Evolutionary conservation across 164 flowering plant species (phyloP), one percentile per base, ranked within the genome.

Genomic region (Berberis thunbergii): DNA sequence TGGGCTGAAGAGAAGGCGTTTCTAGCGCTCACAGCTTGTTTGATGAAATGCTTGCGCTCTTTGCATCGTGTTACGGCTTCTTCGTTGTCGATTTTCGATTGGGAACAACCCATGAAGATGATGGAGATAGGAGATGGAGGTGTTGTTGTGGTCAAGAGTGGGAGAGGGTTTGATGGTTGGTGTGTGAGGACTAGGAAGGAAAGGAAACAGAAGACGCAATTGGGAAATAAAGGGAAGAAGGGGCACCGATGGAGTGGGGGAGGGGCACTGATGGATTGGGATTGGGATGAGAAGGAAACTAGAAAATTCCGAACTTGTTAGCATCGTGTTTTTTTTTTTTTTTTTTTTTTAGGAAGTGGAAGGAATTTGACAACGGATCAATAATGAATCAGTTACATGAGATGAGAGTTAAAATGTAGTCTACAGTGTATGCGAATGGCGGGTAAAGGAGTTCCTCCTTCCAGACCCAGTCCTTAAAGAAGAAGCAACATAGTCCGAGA

Each of bases 11-110:
- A 85, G 66, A 81, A 85, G 59, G 82, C 86, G 76, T 89, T 87
- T 3, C 96, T 80, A 0, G 78, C 67, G 4, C 79, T 41, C 3
- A 90, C 86, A 3, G 94, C 84, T 0, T 83, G 80, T 60, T 86
- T 90, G 89, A 89, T 86, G 76, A 64, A 61, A 6, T 6, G 72
- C 71, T 82, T 85, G 39, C 95, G 78, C 0, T 81, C 91, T 63
- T 86, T 90, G 76, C 98, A 93, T 11, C 97, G 71, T 1, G 76
- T 49, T 4, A 93, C 98, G 0, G 89, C 82, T 55, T 93, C 97
- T 45, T 86, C 96, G 70, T 87, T 83, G 72, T 93, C 98, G 68
- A 93, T 84, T 77, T 83, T 93, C 7, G 97, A 93, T 65, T 90
- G 97, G 1, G 82, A 63, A 57, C 98, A 93, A 1, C 98, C 98